Percentiles rank a stretch among this genome's conserved stretches.
phyloP scores from a whole-genome alignment of 2,329 filamentous ascomycete genomes.

The Cercospora brassicicola region DNA sequence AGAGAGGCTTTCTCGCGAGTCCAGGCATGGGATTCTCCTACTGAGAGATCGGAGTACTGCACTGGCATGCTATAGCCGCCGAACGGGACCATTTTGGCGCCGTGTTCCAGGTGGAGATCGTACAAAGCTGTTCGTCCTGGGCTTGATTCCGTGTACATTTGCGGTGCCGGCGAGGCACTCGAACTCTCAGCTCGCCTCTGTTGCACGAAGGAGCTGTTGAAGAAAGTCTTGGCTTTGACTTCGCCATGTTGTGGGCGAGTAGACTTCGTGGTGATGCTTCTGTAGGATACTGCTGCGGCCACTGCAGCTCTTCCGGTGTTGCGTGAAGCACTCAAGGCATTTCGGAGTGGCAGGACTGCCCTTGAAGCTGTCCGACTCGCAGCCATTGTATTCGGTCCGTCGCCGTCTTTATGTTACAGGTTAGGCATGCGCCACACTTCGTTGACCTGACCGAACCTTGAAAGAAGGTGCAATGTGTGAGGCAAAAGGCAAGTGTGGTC shows the following conservation, averaged over 20 bases:
- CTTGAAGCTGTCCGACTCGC: conserved; percentile 18
- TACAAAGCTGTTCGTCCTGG: conserved; percentile 66
- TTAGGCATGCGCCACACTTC: background rate
- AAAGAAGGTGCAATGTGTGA: background rate
- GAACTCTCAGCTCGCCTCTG: conserved; percentile 33
- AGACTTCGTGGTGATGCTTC: conserved; percentile 14
- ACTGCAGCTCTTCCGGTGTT: conserved; percentile 5
- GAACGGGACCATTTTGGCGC: conserved; percentile 95
- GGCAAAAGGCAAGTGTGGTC: background rate
- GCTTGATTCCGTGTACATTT: conserved; percentile 35
- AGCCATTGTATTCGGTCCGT: conserved; percentile 18
- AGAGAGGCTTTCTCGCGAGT: conserved; percentile 84
- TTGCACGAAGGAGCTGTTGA: conserved; percentile 21
- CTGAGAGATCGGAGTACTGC: conserved; percentile 74
- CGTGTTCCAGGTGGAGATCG: conserved; percentile 72
- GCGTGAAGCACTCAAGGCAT: conserved; percentile 8
- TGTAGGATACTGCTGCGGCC: background rate
- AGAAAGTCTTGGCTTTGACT: conserved; percentile 23
- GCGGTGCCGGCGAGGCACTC: conserved; percentile 32
- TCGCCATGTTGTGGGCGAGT: conserved; percentile 14
- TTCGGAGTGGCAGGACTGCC: conserved; percentile 18
- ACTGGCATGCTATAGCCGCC: conserved; percentile 91
- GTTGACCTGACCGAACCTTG: background rate
- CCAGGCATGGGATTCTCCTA: conserved; percentile 84
- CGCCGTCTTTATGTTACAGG: background rate